Conservation (phyloP, 2,329 filamentous ascomycete genomes). For the Ophiocordyceps camponoti-leonardi region DNA sequence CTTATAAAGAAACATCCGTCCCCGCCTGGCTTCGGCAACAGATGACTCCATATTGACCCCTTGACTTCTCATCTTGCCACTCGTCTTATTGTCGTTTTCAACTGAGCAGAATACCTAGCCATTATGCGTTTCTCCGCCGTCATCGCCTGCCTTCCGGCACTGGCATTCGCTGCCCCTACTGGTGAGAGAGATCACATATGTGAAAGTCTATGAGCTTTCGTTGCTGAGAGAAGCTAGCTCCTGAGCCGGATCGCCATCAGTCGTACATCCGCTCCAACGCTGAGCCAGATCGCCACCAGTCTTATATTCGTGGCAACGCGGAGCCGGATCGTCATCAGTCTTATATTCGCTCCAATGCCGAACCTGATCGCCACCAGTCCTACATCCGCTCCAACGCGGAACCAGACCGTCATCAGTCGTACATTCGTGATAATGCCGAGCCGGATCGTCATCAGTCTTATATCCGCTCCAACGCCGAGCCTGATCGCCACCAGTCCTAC, state of each 20-base stretch:
- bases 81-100: too few species aligned
- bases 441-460: neutral
- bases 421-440: neutral
- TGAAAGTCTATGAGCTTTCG: neutral
- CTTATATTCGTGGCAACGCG: neutral
- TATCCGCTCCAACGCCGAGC: neutral
- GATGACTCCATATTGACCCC: too few species aligned
- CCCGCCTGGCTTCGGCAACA: too few species aligned
- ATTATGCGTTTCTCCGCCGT: conserved; percentile 1
- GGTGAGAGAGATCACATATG: neutral
- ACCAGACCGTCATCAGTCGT: neutral
- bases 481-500: neutral
- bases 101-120: too few species aligned
- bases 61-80: neutral
- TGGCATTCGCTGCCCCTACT: conserved; percentile 2
- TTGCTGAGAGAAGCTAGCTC: neutral
- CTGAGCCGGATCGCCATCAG: neutral
- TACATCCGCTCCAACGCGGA: neutral
- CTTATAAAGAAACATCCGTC: too few species aligned
- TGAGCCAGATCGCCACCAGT: neutral
- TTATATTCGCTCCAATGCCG: neutral
- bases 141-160: conserved; percentile 1
- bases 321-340: neutral
- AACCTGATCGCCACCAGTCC: neutral
- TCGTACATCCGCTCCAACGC: neutral